These are phyloP conservation scores for Cryptococcus floricola DNA, from an alignment of 1,284 basidiomycete genomes.

Conservation along the genomic window DNA sequence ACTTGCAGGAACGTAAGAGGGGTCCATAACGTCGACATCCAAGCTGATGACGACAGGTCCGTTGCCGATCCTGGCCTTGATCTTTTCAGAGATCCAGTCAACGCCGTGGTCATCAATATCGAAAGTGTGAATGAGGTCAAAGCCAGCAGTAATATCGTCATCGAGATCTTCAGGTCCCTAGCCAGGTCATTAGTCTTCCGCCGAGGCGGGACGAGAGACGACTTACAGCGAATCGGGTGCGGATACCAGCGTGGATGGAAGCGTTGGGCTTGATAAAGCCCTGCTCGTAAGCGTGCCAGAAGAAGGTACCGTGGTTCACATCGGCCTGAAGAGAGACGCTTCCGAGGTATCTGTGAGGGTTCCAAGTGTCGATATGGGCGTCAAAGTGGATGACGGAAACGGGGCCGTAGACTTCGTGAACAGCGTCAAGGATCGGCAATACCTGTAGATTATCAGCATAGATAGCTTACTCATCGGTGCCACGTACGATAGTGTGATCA, in stretches of 20 bases:
- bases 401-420: slow-evolving; percentile 42
- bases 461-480: neutral
- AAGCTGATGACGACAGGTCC: slow-evolving; percentile 39
- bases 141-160: slow-evolving; percentile 49
- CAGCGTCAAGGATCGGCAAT: slow-evolving; percentile 50
- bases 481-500: slow-evolving; percentile 48
- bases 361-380: slow-evolving; percentile 53
- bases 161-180: slow-evolving; percentile 25
- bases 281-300: slow-evolving; percentile 50
- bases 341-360: slow-evolving; percentile 35
- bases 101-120: slow-evolving; percentile 51
- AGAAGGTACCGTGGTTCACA: slow-evolving; percentile 44
- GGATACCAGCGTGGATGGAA: slow-evolving; percentile 56
- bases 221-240: slow-evolving; percentile 39
- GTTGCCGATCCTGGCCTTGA: slow-evolving; percentile 42
- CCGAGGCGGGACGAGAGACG: neutral
- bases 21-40: slow-evolving; percentile 48
- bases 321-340: slow-evolving; percentile 25
- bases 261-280: slow-evolving; percentile 53
- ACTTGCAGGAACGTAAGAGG: slow-evolving; percentile 42
- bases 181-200: neutral
- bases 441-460: slow-evolving; percentile 19
- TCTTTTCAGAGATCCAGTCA: slow-evolving; percentile 43
- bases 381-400: slow-evolving; percentile 47
- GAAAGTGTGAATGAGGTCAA: slow-evolving; percentile 47